These are phyloP conservation scores for Geosmithia morbida DNA, from an alignment of 2,329 filamentous ascomycete species.

Conservation along the genomic window DNA sequence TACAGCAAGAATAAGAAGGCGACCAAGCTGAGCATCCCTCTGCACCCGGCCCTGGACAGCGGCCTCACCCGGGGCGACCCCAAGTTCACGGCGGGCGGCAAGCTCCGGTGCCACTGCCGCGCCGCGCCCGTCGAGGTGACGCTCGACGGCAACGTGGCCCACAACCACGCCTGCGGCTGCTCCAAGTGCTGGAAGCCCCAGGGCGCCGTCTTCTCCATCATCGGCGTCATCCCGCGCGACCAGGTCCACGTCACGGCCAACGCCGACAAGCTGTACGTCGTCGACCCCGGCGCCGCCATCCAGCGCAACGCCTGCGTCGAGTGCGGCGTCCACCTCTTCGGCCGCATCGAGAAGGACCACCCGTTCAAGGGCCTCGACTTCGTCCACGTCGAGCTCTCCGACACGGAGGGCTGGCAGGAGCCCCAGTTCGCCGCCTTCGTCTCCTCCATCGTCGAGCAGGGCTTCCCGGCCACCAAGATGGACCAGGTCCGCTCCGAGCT, in stretches of 20 bases:
- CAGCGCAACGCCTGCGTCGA: constrained; percentile 44
- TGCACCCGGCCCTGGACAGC: constrained; percentile 50
- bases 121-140: constrained; percentile 41
- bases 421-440: constrained; percentile 58
- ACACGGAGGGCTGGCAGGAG: constrained; percentile 53
- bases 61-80: constrained; percentile 40
- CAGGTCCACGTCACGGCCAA: constrained; percentile 43
- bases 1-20: not conserved
- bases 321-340: constrained; percentile 50
- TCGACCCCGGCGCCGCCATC: constrained; percentile 43
- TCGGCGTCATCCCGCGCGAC: constrained; percentile 44
- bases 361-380: constrained; percentile 57
- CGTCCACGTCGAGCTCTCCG: constrained; percentile 48
- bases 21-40: constrained; percentile 4
- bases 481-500: constrained; percentile 38
- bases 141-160: constrained; percentile 41
- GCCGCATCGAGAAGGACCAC: constrained; percentile 49
- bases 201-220: constrained; percentile 48
- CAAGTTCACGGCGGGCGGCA: constrained; percentile 40
- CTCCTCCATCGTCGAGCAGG: constrained; percentile 54
- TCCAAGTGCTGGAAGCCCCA: constrained; percentile 59
- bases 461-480: constrained; percentile 40
- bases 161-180: constrained; percentile 60
- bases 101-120: constrained; percentile 45
- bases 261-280: constrained; percentile 37